phyloP scores from a whole-genome alignment of 2,329 filamentous ascomycete genomes.

The Diaporthe velutina region DNA sequence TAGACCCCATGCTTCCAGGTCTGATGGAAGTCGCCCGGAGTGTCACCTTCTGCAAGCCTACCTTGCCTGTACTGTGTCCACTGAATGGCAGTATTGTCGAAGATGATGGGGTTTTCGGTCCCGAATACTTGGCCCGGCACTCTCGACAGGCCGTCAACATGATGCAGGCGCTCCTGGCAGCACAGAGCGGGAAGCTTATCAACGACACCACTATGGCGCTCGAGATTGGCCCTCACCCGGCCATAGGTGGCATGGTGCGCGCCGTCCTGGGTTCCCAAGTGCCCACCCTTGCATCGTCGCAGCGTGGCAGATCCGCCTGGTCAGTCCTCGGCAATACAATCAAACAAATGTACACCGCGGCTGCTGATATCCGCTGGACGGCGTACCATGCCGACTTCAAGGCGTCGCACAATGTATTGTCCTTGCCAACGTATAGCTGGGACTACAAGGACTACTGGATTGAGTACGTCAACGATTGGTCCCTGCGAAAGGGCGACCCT shows the following conservation, averaged over 20 bases:
- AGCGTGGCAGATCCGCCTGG: conserved; percentile 55
- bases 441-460: conserved; percentile 29
- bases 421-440: conserved; percentile 26
- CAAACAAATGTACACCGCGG: background rate
- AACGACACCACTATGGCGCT: conserved; percentile 77
- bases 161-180: conserved; percentile 69
- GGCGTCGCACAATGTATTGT: background rate
- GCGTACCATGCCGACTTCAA: conserved; percentile 21
- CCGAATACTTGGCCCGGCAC: conserved; percentile 74
- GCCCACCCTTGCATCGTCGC: conserved; percentile 69
- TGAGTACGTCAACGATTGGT: conserved; percentile 31
- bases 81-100: conserved; percentile 72
- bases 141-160: conserved; percentile 79
- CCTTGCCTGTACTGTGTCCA: conserved; percentile 76
- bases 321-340: background rate
- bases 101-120: conserved; percentile 59
- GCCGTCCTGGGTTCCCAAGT: conserved; percentile 62
- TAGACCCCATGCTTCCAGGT: conserved; percentile 67
- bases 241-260: conserved; percentile 58
- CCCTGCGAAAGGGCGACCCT: conserved; percentile 19
- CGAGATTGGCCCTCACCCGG: conserved; percentile 80
- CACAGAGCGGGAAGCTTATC: conserved; percentile 67
- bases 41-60: conserved; percentile 68
- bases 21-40: conserved; percentile 61
- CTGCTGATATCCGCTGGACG: background rate